Conservation (phyloP, 306 rosid species). For the Trifolium dubium region DNA sequence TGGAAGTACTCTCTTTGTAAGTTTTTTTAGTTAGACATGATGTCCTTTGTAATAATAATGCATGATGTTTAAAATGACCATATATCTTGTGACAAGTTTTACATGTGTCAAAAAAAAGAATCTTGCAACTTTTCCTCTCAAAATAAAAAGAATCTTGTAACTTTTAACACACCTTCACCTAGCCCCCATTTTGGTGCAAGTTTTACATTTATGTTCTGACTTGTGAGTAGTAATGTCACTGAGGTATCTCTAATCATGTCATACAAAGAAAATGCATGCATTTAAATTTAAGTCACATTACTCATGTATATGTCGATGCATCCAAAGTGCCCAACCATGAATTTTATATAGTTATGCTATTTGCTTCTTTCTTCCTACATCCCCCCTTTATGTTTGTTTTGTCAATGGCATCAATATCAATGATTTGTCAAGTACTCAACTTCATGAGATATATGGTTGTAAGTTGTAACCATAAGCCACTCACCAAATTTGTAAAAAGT, state of each 20-base stretch:
- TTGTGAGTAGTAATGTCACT: conserved; percentile 39
- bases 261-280: conserved; percentile 27
- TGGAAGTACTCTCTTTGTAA: too few relatives aligned
- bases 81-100: background rate
- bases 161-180: conserved; percentile 28
- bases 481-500: too few relatives aligned
- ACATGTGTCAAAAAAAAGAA: too few relatives aligned
- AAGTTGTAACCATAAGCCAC: too few relatives aligned
- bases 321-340: background rate
- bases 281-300: conserved; percentile 17
- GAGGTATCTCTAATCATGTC: conserved; percentile 2
- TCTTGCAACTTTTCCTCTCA: conserved; percentile 14
- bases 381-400: background rate
- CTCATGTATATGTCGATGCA: conserved; percentile 15
- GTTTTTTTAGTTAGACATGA: too few relatives aligned
- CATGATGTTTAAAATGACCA: background rate
- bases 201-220: conserved; percentile 33
- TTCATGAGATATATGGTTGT: too few relatives aligned
- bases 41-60: background rate
- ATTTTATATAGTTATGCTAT: background rate
- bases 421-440: too few relatives aligned
- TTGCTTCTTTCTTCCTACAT: conserved; percentile 11
- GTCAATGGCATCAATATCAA: background rate
- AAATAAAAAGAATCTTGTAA: conserved; percentile 6
- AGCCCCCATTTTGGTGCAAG: conserved; percentile 32